Base-by-base conservation (phyloP, 1,139 yeast species). In the Geotrichum restrictum region DNA sequence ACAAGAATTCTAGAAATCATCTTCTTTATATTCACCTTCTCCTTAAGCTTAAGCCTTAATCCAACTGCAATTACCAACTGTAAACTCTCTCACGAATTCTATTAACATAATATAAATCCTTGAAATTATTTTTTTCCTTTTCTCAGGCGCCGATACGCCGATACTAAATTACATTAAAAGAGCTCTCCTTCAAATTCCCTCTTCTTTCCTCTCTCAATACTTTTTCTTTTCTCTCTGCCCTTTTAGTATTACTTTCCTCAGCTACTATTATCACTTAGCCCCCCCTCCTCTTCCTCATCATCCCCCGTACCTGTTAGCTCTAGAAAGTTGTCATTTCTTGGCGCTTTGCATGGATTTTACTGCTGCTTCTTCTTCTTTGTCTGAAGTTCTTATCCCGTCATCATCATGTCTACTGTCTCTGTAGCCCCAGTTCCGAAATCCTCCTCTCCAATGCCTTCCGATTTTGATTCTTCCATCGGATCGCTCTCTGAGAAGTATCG, bases 401-500 rank as follows among this genome's bases (percentile, higher is more conserved):
- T 29, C n/a, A 42, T 13, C 46, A 42, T 42, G 37, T 42, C 42
- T 13, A 31, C 36, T 31, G 27, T 21, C 8, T 42, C 46, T 3
- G 29, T 31, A 27, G 46, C 27, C 27, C 36, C 37, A 5, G n/a
- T 32, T 16, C 36, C 46, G n/a, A 42, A 10, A 7, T 14, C 29
- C 10, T 13, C 37, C 29, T 32, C 37, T 1, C 29, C 29, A 36
- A n/a, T 24, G 27, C 27, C 32, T 10, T 6, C 16, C 22, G 46
- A 42, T 13, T 24, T 31, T 8, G 36, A 31, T 10, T 24, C 36
- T 3, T 18, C 21, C 46, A 18, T 42, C 10, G 29, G 31, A 5
- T 21, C 42, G 6, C 42, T 39, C 31, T 21, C 42, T 13, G 42
- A 39, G 16, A 39, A 39, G 16, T 39, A 39, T 16, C 21, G 42